These are phyloP conservation scores for Crithidia mellificae DNA, from an alignment of 208 protist genomes.

Conservation along the genomic window DNA sequence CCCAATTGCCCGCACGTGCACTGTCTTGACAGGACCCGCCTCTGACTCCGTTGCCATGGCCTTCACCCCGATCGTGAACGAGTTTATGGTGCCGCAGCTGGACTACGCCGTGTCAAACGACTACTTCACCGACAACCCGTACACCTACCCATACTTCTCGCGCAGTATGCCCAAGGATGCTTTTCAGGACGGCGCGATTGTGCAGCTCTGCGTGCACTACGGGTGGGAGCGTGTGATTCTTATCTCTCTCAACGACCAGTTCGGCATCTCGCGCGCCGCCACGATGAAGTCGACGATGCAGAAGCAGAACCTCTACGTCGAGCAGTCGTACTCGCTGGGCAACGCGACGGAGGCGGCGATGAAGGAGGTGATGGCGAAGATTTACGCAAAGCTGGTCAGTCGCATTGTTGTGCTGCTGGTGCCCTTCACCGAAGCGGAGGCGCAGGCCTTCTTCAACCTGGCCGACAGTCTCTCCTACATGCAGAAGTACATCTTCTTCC, in stretches of 20 bases:
- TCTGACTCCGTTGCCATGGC: conserved; percentile 49
- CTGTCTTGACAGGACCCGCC: conserved; percentile 69
- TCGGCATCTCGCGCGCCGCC: conserved; percentile 49
- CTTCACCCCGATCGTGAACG: conserved; percentile 78
- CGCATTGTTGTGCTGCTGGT: conserved; percentile 66
- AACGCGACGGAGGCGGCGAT: conserved; percentile 34
- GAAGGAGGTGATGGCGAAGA: conserved; percentile 46
- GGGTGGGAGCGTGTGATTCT: conserved; percentile 86
- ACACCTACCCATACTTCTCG: conserved; percentile 81
- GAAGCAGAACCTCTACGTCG: conserved; percentile 71
- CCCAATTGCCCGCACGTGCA: conserved; percentile 65
- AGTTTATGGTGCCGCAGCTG: conserved; percentile 71
- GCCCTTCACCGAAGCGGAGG: conserved; percentile 48
- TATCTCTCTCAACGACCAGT: conserved; percentile 58
- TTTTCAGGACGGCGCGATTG: conserved; percentile 58
- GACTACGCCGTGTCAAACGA: conserved; percentile 75
- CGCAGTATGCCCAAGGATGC: conserved; percentile 55
- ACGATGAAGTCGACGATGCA: conserved; percentile 54
- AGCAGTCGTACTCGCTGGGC: conserved; percentile 56
- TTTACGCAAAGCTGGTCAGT: conserved; percentile 71
- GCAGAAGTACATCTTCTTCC: conserved; percentile 80
- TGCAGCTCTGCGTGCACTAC: conserved; percentile 70
- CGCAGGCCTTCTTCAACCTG: conserved; percentile 68
- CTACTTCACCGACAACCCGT: conserved; percentile 56
- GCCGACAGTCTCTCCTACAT: conserved; percentile 56